Evolutionary conservation across 768 basidiomycete genomes (phyloP).

Genomic region (Strobilomyces echinocephalus): DNA sequence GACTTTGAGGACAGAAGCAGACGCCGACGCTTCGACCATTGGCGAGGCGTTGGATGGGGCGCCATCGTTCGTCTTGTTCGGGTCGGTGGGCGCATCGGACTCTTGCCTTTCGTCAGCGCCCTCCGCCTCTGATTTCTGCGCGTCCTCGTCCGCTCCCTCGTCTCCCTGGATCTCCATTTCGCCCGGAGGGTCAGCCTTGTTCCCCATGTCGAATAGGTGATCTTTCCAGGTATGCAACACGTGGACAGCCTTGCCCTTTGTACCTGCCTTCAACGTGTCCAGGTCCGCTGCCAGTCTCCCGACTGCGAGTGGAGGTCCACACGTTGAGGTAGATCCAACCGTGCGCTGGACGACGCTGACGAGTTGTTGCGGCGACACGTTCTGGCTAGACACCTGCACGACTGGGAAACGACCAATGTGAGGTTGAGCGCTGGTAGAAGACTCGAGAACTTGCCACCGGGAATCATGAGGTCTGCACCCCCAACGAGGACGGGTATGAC

Average conservation of each 20-base stretch:
- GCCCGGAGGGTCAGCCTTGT: slow-evolving; percentile 54
- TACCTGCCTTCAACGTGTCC: slow-evolving; percentile 42
- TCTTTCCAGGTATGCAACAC: slow-evolving; percentile 77
- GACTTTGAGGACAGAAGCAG: slow-evolving; percentile 2
- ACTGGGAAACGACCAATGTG: slow-evolving; percentile 37
- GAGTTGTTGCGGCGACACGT: slow-evolving; percentile 45
- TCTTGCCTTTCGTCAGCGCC: slow-evolving; percentile 3
- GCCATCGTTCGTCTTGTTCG: slow-evolving; percentile 24
- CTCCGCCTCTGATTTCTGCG: slow-evolving; percentile 8
- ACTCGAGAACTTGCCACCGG: slow-evolving; percentile 56
- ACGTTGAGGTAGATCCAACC: slow-evolving; percentile 24
- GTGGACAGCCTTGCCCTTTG: slow-evolving; percentile 75
- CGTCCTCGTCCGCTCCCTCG: slow-evolving; percentile 6
- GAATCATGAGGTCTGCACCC: slow-evolving; percentile 88
- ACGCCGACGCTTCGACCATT: slow-evolving; percentile 7
- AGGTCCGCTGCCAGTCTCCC: slow-evolving; percentile 63
- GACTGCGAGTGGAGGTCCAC: slow-evolving; percentile 60
- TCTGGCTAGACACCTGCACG: slow-evolving; percentile 43
- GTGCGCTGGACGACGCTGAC: slow-evolving; percentile 58
- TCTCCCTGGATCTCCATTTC: slow-evolving; percentile 26
- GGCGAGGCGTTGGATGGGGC: slow-evolving; percentile 3
- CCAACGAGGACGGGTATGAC: slow-evolving; percentile 68
- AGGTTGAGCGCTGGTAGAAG: background rate
- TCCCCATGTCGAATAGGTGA: slow-evolving; percentile 66
- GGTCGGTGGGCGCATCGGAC: slow-evolving; percentile 7